Conservation (phyloP, 176 grass and related monocot genomes). For the Aegilops tauschii region DNA sequence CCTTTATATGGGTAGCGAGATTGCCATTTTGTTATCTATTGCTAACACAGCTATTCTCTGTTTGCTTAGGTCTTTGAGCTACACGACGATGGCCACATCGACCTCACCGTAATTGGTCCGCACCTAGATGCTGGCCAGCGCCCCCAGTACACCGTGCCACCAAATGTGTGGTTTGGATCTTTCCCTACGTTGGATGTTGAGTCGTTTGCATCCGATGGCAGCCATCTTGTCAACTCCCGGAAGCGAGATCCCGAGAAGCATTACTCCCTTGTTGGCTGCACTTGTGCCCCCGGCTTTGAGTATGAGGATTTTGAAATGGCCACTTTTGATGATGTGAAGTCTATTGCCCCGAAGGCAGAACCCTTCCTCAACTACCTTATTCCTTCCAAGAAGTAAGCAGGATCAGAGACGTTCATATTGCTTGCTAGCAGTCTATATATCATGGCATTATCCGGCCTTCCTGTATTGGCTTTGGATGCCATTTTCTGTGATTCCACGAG, state of each 20-base stretch:
- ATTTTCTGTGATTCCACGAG: not conserved
- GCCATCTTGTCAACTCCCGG: conserved; percentile 61
- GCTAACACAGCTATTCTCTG: not conserved
- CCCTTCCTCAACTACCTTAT: conserved; percentile 75
- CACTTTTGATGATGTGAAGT: conserved; percentile 52
- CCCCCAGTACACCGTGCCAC: conserved; percentile 84
- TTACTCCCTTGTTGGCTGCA: conserved; percentile 87
- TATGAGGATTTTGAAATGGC: conserved; percentile 82
- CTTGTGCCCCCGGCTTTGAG: conserved; percentile 89
- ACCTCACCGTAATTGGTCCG: conserved; percentile 70
- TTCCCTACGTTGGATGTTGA: conserved; percentile 86
- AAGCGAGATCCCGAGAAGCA: conserved; percentile 66
- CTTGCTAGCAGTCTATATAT: not conserved
- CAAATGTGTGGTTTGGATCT: conserved; percentile 91
- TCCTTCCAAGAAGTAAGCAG: conserved; percentile 30
- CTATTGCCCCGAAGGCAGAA: conserved; percentile 67
- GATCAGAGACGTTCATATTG: not conserved
- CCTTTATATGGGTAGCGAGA: not conserved
- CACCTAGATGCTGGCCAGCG: conserved; percentile 83
- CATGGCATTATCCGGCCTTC: not conserved
- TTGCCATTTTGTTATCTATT: not conserved
- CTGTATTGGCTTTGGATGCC: not conserved
- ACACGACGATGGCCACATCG: conserved; percentile 83
- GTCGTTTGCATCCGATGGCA: conserved; percentile 78
- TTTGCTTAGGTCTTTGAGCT: conserved; percentile 77